These are phyloP conservation scores for Paramecium bursaria DNA, from an alignment of 73 alveolate genomes.

Conservation along the genomic window DNA sequence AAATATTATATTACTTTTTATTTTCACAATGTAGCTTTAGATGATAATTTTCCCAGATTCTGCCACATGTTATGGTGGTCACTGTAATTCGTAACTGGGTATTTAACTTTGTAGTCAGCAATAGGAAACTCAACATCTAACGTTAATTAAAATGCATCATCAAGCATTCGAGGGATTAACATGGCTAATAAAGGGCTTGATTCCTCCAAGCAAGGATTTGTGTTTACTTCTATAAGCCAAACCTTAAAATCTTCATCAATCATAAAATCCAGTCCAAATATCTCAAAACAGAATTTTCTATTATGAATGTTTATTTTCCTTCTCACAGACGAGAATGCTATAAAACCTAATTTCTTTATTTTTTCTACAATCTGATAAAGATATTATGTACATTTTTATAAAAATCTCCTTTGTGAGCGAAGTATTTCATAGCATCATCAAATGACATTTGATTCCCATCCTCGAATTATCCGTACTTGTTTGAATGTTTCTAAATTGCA, in stretches of 20 bases:
- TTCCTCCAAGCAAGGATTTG: slow-evolving; percentile 93
- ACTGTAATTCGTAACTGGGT: slow-evolving; percentile 25
- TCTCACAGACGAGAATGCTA: slow-evolving; percentile 70
- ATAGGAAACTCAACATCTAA: slow-evolving; percentile 79
- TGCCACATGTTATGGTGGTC: slow-evolving; percentile 50
- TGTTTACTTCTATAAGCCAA: slow-evolving; percentile 90
- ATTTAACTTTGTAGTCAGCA: neutral
- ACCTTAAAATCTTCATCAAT: slow-evolving; percentile 84
- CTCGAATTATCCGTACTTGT: slow-evolving; percentile 82
- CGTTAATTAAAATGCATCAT: slow-evolving; percentile 89
- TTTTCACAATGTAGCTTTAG: too few relatives aligned
- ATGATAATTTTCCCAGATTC: too few relatives aligned
- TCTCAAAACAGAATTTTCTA: slow-evolving; percentile 85
- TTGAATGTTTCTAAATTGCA: slow-evolving; percentile 80
- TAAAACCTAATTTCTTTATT: slow-evolving; percentile 60
- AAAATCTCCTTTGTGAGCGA: slow-evolving; percentile 52
- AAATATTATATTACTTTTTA: too few relatives aligned
- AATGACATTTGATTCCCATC: slow-evolving; percentile 89
- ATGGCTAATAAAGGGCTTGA: slow-evolving; percentile 77
- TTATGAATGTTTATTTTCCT: slow-evolving; percentile 74
- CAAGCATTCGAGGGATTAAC: slow-evolving; percentile 90
- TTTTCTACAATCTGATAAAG: slow-evolving; percentile 45
- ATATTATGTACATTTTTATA: neutral
- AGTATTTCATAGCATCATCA: slow-evolving; percentile 71
- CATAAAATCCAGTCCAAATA: slow-evolving; percentile 92